These are phyloP conservation scores for Ilyonectria sp. DNA, from an alignment of 2,329 filamentous ascomycete species.

Conservation along the genomic window DNA sequence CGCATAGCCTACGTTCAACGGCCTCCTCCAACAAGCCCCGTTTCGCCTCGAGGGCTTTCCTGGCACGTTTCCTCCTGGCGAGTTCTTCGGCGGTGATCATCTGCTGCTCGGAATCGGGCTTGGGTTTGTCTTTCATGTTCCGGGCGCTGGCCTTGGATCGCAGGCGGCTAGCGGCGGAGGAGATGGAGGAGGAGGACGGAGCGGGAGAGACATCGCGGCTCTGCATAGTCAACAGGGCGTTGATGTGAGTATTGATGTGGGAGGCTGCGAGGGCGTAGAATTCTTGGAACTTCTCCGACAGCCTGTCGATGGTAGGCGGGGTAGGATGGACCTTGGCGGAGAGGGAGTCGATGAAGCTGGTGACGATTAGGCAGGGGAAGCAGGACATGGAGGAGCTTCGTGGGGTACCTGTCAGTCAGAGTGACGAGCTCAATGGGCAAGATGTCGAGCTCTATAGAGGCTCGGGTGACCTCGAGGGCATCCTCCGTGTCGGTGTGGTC, in stretches of 20 bases:
- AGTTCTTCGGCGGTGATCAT: constrained; percentile 94
- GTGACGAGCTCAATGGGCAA: constrained; percentile 95
- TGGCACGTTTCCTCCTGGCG: constrained; percentile 82
- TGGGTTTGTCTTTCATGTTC: constrained; percentile 66
- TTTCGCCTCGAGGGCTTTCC: constrained; percentile 85
- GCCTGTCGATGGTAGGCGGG: constrained; percentile 85
- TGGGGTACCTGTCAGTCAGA: constrained; percentile 83
- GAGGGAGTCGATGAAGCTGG: constrained; percentile 90
- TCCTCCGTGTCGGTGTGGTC: constrained; percentile 61
- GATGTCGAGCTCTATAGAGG: constrained; percentile 84
- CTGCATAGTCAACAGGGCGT: constrained; percentile 81
- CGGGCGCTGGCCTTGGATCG: constrained; percentile 70
- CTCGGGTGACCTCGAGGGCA: constrained; percentile 61
- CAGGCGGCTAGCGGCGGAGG: constrained; percentile 70
- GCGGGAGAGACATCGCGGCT: constrained; percentile 76
- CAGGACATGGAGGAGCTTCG: constrained; percentile 2
- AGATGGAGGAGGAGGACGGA: constrained; percentile 68
- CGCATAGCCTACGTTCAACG: constrained; percentile 88
- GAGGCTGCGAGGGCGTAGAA: constrained; percentile 88
- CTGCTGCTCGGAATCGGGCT: constrained; percentile 74
- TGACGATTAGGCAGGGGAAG: constrained; percentile 33
- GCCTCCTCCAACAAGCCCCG: constrained; percentile 86
- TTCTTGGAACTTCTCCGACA: constrained; percentile 92
- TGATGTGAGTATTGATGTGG: constrained; percentile 90
- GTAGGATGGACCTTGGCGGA: constrained; percentile 88